phyloP scores from a whole-genome alignment of 306 rosid genomes.

The Cucurbita argyrosperma region DNA sequence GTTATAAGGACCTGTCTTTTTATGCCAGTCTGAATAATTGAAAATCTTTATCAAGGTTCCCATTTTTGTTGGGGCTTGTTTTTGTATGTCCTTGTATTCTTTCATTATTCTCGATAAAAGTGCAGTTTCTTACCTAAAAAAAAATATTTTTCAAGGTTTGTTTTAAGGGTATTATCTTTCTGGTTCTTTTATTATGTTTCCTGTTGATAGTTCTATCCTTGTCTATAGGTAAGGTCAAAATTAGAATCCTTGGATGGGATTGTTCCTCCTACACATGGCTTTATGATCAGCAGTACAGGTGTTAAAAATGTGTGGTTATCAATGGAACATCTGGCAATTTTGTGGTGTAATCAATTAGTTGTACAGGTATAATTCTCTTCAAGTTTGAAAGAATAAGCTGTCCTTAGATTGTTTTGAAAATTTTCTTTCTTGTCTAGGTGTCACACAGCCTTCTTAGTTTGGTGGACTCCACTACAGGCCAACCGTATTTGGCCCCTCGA shows the following conservation, averaged over 20 bases:
- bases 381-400: constrained; percentile 8
- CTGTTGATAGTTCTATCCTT: constrained; percentile 10
- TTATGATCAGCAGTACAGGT: constrained; percentile 87
- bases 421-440: constrained; percentile 40
- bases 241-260: constrained; percentile 77
- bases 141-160: neutral
- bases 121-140: neutral
- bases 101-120: neutral
- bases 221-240: constrained; percentile 58
- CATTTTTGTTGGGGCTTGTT: neutral
- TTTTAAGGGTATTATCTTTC: neutral
- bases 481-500: constrained; percentile 47
- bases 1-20: neutral
- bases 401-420: constrained; percentile 18
- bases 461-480: constrained; percentile 64
- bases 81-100: neutral
- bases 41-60: neutral
- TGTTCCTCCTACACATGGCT: constrained; percentile 95
- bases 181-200: neutral
- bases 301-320: constrained; percentile 97
- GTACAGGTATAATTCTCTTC: constrained; percentile 36
- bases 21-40: neutral
- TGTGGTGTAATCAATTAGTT: constrained; percentile 96
- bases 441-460: constrained; percentile 91
- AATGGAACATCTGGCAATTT: constrained; percentile 95